phyloP scores from a whole-genome alignment of 805 yeast genomes.

The Starmerella vitae region DNA sequence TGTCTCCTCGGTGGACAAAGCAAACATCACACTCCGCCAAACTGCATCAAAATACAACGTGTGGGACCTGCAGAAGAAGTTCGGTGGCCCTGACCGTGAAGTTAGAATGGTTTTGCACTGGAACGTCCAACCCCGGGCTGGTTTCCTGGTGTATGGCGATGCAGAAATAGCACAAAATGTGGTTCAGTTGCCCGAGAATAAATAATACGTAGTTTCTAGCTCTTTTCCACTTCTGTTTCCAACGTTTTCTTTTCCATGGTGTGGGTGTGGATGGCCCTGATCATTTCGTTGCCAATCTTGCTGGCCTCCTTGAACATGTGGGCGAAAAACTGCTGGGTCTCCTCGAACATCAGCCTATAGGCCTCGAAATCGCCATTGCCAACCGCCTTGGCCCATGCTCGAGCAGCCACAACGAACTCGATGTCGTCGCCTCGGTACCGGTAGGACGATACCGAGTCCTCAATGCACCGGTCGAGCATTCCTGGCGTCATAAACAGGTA shows the following conservation, averaged over 20 bases:
- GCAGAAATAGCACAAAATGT: slow-evolving; percentile 4
- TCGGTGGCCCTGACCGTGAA: slow-evolving; percentile 36
- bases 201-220: no score
- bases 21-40: slow-evolving; percentile 39
- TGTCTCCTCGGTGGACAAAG: slow-evolving; percentile 44
- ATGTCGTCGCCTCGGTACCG: slow-evolving; percentile 78
- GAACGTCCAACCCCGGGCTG: slow-evolving; percentile 87
- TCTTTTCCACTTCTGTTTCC: neutral
- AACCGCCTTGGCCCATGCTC: slow-evolving; percentile 75
- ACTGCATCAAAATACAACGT: slow-evolving; percentile 64
- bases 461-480: slow-evolving; percentile 64
- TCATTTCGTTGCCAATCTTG: slow-evolving; percentile 85
- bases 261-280: slow-evolving; percentile 28
- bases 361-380: slow-evolving; percentile 58
- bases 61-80: slow-evolving; percentile 64
- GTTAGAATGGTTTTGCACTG: slow-evolving; percentile 65
- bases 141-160: slow-evolving; percentile 56
- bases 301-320: slow-evolving; percentile 86
- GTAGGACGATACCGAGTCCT: slow-evolving; percentile 51
- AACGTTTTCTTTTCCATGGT: slow-evolving; percentile 6
- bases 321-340: slow-evolving; percentile 67
- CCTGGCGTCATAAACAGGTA: slow-evolving; percentile 77
- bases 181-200: no score
- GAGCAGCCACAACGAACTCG: slow-evolving; percentile 83
- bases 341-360: slow-evolving; percentile 60